These are phyloP conservation scores for Magnaporthiopsis rhizophila DNA, from an alignment of 2,329 filamentous ascomycete genomes.

Conservation along the genomic window DNA sequence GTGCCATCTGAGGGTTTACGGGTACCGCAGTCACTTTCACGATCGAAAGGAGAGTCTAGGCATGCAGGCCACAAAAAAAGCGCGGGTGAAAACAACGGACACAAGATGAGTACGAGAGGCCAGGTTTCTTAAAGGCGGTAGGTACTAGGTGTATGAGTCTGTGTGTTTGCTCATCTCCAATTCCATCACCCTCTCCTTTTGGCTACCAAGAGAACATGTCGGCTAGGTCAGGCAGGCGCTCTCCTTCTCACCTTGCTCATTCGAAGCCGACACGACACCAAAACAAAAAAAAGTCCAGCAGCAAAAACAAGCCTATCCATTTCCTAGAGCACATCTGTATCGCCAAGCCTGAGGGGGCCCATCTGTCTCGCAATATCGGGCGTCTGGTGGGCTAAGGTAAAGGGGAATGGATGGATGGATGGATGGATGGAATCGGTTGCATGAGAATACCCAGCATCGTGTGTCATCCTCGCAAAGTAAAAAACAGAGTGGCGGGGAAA, in stretches of 20 bases:
- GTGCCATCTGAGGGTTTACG: too few species aligned
- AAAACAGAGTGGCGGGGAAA: not conserved
- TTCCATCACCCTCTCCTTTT: not conserved
- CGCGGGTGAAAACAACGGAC: not conserved
- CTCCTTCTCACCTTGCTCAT: not conserved
- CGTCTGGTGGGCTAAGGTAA: not conserved
- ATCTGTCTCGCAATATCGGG: not conserved
- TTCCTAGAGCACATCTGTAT: not conserved
- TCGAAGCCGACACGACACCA: too few species aligned
- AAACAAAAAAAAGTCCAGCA: not conserved
- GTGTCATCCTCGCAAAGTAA: not conserved
- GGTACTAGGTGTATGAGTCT: not conserved
- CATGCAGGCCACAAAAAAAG: not conserved
- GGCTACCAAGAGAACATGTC: not conserved
- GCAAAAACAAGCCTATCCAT: not conserved
- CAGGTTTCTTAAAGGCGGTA: not conserved
- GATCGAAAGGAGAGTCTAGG: too few species aligned
- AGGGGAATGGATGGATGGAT: not conserved
- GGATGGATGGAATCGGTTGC: not conserved
- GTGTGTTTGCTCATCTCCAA: not conserved
- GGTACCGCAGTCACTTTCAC: too few species aligned
- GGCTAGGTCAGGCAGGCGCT: not conserved
- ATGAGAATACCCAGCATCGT: not conserved
- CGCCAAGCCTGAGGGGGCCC: too few species aligned
- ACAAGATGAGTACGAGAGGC: not conserved